Evolutionary conservation across 73 alveolate genomes (phyloP).

Genomic region (Paramecium caudatum): DNA sequence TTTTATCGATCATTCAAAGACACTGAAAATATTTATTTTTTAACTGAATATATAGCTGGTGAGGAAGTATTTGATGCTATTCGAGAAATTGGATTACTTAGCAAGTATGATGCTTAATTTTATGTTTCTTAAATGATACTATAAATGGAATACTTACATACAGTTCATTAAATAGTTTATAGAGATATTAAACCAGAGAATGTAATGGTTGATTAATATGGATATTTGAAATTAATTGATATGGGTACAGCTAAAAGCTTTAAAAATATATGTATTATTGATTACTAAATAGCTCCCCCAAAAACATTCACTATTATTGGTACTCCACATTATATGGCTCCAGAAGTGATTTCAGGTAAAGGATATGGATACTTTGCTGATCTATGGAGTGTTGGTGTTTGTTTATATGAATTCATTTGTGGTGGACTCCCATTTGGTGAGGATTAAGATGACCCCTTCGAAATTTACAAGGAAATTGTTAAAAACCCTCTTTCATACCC

Average conservation of each 20-base stretch:
- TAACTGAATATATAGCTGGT: conserved; percentile 79
- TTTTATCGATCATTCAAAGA: conserved; percentile 79
- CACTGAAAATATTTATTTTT: conserved; percentile 74
- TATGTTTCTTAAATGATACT: conserved; percentile 68
- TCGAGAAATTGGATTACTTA: conserved; percentile 73
- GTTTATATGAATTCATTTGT: conserved; percentile 74
- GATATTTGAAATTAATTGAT: conserved; percentile 73
- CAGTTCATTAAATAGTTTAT: conserved; percentile 66
- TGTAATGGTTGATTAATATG: conserved; percentile 73
- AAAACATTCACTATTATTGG: conserved; percentile 73
- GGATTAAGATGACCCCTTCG: conserved; percentile 82
- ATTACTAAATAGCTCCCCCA: conserved; percentile 1
- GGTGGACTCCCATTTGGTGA: conserved; percentile 87
- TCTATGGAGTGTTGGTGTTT: conserved; percentile 74
- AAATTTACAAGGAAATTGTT: conserved; percentile 81
- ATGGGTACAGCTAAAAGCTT: conserved; percentile 75
- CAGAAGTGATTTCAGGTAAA: conserved; percentile 76
- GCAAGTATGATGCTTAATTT: conserved; percentile 68
- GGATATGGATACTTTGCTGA: conserved; percentile 74
- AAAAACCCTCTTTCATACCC: conserved; percentile 64
- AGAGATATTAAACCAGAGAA: conserved; percentile 77
- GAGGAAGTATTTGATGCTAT: conserved; percentile 80
- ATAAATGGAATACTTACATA: conserved; percentile 69
- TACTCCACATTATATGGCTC: conserved; percentile 78
- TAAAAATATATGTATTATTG: conserved; percentile 14